phyloP scores from a whole-genome alignment of 345 rosid genomes.

The Viola odorata region DNA sequence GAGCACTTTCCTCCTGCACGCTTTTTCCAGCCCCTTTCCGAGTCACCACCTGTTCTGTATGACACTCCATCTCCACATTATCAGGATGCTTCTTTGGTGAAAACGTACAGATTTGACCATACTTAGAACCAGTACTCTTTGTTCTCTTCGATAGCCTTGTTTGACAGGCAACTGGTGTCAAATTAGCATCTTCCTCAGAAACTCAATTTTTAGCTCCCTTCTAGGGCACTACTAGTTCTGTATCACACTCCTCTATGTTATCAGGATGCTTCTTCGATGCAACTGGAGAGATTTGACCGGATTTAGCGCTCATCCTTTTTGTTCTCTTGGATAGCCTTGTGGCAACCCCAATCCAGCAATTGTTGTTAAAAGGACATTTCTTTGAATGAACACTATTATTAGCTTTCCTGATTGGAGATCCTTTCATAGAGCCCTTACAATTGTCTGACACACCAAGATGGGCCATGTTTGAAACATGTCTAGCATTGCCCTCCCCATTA shows the following conservation, averaged over 20 bases:
- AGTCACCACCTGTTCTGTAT: constrained; percentile 6
- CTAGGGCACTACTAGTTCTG: constrained; percentile 22
- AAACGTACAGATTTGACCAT: too few species aligned
- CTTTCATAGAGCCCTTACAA: constrained; percentile 18
- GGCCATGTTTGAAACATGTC: constrained; percentile 9
- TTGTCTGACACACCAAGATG: constrained; percentile 9
- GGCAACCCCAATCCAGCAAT: constrained; percentile 26
- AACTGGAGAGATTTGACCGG: constrained; percentile 17
- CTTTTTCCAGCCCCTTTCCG: constrained; percentile 18
- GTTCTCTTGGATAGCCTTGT: constrained; percentile 39
- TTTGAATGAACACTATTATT: constrained; percentile 16
- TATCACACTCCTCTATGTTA: constrained; percentile 25
- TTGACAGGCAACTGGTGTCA: constrained; percentile 18
- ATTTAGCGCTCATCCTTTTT: constrained; percentile 23
- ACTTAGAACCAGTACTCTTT: too few species aligned
- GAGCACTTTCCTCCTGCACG: constrained; percentile 13
- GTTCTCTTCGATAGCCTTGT: too few species aligned
- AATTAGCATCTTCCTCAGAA: too few species aligned
- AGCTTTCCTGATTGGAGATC: constrained; percentile 23
- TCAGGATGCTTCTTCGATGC: constrained; percentile 19
- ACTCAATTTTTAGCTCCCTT: too few species aligned
- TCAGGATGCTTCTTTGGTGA: constrained; percentile 7
- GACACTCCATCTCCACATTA: too few species aligned
- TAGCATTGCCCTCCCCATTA: constrained; percentile 32
- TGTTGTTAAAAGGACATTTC: constrained; percentile 15